Conservation (phyloP, 169 alveolate genomes). For the Plasmodium knowlesi region DNA sequence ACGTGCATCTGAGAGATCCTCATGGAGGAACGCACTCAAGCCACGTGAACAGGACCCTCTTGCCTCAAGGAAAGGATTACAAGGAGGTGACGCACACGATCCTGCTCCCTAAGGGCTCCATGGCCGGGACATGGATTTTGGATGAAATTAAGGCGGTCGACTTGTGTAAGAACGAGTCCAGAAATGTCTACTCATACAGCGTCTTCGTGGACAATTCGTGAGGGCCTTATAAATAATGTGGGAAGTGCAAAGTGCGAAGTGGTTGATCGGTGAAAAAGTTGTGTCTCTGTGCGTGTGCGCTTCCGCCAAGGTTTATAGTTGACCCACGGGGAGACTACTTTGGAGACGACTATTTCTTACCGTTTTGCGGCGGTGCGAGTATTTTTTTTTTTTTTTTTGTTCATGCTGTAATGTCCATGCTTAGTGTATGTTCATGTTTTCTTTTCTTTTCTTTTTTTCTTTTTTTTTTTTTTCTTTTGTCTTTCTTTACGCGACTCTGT, state of each 20-base stretch:
- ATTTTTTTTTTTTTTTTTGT: no score
- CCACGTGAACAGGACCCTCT: conserved; percentile 23
- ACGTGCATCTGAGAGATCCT: conserved; percentile 73
- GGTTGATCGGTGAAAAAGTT: neutral
- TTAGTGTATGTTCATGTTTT: neutral
- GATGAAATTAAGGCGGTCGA: conserved; percentile 67
- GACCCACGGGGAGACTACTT: neutral
- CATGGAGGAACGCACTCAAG: conserved; percentile 81
- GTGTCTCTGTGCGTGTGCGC: no score
- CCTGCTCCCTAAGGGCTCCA: conserved; percentile 82
- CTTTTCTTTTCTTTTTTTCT: neutral
- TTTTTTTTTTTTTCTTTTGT: no score
- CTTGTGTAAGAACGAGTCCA: conserved; percentile 58
- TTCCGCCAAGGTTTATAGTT: no score
- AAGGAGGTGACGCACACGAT: conserved; percentile 57
- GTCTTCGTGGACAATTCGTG: conserved; percentile 57
- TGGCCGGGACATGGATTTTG: conserved; percentile 84
- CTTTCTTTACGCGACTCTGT: neutral
- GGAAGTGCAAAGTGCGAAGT: neutral
- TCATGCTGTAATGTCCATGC: neutral
- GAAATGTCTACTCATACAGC: conserved; percentile 44
- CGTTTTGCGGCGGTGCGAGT: neutral
- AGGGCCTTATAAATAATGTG: neutral
- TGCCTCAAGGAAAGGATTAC: conserved; percentile 74
- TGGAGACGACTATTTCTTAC: neutral